Evolutionary conservation across 805 yeast genomes (phyloP).

Genomic region (Metschnikowia noctiluminum): DNA sequence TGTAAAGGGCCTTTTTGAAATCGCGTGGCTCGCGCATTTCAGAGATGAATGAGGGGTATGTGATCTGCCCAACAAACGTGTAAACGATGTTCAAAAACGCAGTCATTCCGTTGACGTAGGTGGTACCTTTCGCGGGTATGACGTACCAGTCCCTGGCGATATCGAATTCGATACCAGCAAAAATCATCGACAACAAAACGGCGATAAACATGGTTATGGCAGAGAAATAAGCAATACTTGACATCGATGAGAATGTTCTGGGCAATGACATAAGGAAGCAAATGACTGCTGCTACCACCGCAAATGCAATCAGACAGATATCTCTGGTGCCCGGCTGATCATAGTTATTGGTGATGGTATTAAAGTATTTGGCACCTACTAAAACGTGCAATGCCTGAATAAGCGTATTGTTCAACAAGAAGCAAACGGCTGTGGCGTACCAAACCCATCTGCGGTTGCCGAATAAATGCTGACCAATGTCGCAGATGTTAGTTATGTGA

Average conservation of each 20-base stretch:
- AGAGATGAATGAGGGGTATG: constrained; percentile 59
- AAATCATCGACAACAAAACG: constrained; percentile 48
- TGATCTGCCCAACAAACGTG: constrained; percentile 63
- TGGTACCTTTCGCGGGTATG: constrained; percentile 48
- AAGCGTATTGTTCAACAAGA: constrained; percentile 52
- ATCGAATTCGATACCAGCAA: constrained; percentile 47
- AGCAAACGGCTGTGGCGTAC: constrained; percentile 55
- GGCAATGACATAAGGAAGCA: constrained; percentile 54
- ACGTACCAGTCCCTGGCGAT: constrained; percentile 32
- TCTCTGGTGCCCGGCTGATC: constrained; percentile 17
- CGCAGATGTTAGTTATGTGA: constrained; percentile 50
- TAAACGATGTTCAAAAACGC: constrained; percentile 59
- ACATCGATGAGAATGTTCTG: constrained; percentile 52
- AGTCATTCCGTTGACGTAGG: constrained; percentile 50
- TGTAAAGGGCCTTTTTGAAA: constrained; percentile 52
- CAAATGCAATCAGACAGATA: constrained; percentile 51
- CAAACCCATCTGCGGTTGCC: constrained; percentile 51
- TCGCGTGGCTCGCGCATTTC: constrained; percentile 58
- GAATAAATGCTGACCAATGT: constrained; percentile 55
- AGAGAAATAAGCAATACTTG: constrained; percentile 48
- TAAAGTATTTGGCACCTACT: constrained; percentile 58
- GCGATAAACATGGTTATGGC: constrained; percentile 59
- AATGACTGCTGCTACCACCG: constrained; percentile 46
- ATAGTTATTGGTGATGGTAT: constrained; percentile 47
- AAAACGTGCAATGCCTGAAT: constrained; percentile 59